These are phyloP conservation scores for Fusarium nisikadoi DNA, from an alignment of 2,329 filamentous ascomycete species.

Conservation along the genomic window DNA sequence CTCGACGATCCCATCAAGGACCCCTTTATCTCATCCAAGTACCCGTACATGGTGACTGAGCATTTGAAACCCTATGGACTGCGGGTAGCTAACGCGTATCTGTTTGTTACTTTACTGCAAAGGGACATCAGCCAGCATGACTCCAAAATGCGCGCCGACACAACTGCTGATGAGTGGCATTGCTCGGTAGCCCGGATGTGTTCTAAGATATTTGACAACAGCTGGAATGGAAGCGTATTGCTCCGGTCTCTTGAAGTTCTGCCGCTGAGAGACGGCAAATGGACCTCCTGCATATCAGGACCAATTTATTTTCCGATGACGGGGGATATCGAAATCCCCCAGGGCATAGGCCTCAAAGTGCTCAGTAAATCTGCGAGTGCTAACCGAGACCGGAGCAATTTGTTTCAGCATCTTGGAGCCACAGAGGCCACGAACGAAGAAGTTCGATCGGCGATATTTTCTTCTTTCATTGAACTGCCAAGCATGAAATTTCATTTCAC, in stretches of 20 bases:
- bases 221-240: fast-evolving
- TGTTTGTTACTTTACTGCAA: background rate
- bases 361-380: background rate
- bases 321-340: background rate
- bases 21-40: constrained; percentile 15
- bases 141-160: background rate
- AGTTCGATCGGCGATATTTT: constrained; percentile 1
- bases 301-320: constrained; percentile 17
- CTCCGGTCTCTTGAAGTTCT: background rate
- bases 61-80: constrained; percentile 13
- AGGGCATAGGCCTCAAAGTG: background rate
- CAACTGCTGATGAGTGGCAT: constrained; percentile 25
- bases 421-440: background rate
- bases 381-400: background rate
- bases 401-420: constrained; percentile 19
- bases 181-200: background rate
- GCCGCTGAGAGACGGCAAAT: constrained; percentile 5
- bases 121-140: background rate
- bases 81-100: fast-evolving
- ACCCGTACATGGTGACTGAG: background rate
- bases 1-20: constrained; percentile 13
- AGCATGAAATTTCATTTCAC: fast-evolving
- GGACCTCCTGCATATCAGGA: background rate
- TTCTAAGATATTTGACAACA: background rate
- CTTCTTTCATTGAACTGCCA: fast-evolving